A percentile compares a stretch with the other conserved stretches of the same genome.
Evolutionary conservation across 2,329 filamentous ascomycete species (phyloP).

Genomic region (Colletotrichum abscissum): DNA sequence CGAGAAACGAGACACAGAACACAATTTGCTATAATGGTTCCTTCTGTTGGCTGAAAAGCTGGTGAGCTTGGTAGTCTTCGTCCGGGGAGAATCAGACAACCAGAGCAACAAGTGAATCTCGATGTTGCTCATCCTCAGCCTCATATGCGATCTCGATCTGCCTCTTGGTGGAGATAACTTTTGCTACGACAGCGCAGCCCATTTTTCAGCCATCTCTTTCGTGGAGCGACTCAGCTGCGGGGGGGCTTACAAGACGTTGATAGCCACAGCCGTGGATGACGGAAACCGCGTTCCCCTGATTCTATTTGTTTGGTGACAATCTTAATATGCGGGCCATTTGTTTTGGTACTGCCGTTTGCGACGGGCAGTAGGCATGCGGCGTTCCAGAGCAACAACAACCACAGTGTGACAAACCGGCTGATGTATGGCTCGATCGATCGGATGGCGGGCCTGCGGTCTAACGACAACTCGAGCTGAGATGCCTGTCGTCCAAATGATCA

Average conservation of each 20-base stretch:
- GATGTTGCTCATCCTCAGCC: background rate
- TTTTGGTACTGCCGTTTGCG: constrained; percentile 27
- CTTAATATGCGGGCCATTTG: constrained; percentile 25
- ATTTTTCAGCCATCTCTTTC: background rate
- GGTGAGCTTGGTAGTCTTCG: background rate
- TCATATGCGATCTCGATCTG: constrained; percentile 24
- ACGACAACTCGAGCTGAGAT: background rate
- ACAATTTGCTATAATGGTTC: background rate
- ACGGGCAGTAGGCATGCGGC: constrained; percentile 23
- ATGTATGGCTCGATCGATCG: constrained; percentile 17
- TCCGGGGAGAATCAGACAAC: background rate
- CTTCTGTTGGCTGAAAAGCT: background rate
- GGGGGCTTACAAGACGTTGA: background rate
- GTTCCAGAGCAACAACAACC: constrained; percentile 30
- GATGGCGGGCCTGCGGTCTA: constrained; percentile 9
- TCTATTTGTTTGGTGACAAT: constrained; percentile 32
- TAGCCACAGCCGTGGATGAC: constrained; percentile 13
- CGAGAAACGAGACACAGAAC: background rate
- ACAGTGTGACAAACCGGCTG: constrained; percentile 15
- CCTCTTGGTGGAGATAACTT: background rate
- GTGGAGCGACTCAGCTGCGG: background rate
- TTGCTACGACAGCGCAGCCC: background rate
- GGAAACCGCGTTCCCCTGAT: constrained; percentile 27
- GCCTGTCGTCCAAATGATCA: background rate
- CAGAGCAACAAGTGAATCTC: background rate